Conservation (phyloP, 805 yeast genomes). For the Yarrowia alimentaria region DNA sequence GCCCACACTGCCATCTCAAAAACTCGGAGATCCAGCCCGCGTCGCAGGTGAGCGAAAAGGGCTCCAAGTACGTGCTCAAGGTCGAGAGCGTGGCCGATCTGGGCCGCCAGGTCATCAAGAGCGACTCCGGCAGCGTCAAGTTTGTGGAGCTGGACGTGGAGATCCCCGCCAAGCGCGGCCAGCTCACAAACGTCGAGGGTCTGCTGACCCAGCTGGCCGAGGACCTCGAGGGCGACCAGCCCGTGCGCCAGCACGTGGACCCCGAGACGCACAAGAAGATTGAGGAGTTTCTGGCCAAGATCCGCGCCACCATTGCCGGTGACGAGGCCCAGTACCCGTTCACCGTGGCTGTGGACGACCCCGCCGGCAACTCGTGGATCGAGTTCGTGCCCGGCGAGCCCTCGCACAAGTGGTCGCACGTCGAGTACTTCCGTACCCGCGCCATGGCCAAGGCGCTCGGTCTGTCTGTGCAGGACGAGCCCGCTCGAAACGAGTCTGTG, state of each 20-base stretch:
- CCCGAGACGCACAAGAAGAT: slow-evolving; percentile 77
- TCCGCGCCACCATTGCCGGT: slow-evolving; percentile 61
- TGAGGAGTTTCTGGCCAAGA: slow-evolving; percentile 59
- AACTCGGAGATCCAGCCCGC: slow-evolving; percentile 97
- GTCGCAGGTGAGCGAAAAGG: slow-evolving; percentile 83
- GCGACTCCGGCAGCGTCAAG: slow-evolving; percentile 77
- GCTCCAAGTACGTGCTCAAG: slow-evolving; percentile 67
- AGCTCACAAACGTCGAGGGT: slow-evolving; percentile 90
- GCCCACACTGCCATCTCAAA: slow-evolving; percentile 91
- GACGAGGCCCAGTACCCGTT: slow-evolving; percentile 69
- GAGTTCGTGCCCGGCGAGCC: slow-evolving; percentile 85
- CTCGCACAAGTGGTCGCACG: slow-evolving; percentile 83
- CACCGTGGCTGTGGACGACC: slow-evolving; percentile 81
- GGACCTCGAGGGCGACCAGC: slow-evolving; percentile 79
- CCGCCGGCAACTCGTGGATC: slow-evolving; percentile 97
- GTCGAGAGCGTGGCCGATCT: slow-evolving; percentile 70
- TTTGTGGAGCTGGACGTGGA: slow-evolving; percentile 86
- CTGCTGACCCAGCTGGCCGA: slow-evolving; percentile 76
- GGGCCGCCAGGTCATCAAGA: slow-evolving; percentile 86
- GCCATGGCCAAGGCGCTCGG: slow-evolving; percentile 88
- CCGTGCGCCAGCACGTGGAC: slow-evolving; percentile 66
- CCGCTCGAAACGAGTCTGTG: slow-evolving; percentile 38
- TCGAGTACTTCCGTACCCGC: slow-evolving; percentile 77
- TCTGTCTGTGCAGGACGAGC: slow-evolving; percentile 59
- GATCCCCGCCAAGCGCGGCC: slow-evolving; percentile 94